Evolutionary conservation across 805 yeast species (phyloP).

Genomic region (Yarrowia deformans): DNA sequence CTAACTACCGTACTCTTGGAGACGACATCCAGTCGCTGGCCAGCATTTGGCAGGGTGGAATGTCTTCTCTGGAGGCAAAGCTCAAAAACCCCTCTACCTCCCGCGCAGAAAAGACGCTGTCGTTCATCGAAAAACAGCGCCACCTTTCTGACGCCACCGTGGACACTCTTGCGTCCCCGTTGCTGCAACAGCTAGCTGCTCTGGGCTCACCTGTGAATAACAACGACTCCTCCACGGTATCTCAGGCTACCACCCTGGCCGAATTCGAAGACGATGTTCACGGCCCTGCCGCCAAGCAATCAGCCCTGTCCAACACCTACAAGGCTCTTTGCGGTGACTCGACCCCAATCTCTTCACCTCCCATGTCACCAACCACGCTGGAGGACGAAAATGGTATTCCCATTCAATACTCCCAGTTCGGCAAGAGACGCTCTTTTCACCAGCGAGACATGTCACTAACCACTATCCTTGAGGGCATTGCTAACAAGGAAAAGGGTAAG

Average conservation of each 20-base stretch:
- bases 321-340: conserved; percentile 37
- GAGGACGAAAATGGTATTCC: conserved; percentile 27
- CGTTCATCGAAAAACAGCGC: conserved; percentile 35
- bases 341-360: conserved; percentile 1
- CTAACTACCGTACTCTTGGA: conserved; percentile 32
- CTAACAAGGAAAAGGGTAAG: conserved; percentile 41
- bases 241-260: conserved; percentile 35
- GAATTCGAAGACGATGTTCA: conserved; percentile 36
- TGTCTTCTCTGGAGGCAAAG: conserved; percentile 28
- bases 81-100: conserved; percentile 13
- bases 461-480: conserved; percentile 46
- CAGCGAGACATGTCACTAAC: conserved; percentile 37
- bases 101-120: conserved; percentile 36
- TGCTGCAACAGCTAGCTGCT: conserved; percentile 25
- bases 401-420: conserved; percentile 23
- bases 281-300: conserved; percentile 12
- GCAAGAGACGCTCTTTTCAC: conserved; percentile 25
- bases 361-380: conserved; percentile 18
- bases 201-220: conserved; percentile 15
- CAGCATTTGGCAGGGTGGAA: conserved; percentile 38
- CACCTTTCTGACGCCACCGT: conserved; percentile 39
- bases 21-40: conserved; percentile 23
- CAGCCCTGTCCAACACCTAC: conserved; percentile 28
- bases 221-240: conserved; percentile 37
- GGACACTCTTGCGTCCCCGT: conserved; percentile 18